phyloP scores from a whole-genome alignment of 2,329 filamentous ascomycete genomes.

The Verticillium alfalfae region DNA sequence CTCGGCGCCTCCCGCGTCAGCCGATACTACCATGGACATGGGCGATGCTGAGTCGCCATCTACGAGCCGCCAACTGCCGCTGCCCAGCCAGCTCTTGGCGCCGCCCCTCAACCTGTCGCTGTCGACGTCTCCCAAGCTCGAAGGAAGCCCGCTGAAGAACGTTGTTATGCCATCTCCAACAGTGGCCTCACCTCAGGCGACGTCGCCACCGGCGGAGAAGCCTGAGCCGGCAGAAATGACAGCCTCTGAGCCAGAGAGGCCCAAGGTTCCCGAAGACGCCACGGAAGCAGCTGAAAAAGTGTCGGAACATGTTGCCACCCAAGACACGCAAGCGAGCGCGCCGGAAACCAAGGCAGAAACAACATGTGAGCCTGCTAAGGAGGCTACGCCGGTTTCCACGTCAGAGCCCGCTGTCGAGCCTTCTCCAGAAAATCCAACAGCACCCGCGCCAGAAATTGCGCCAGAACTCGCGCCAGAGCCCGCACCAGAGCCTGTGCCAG shows the following conservation, averaged over 20 bases:
- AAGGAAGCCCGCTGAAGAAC: constrained; percentile 50
- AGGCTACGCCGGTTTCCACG: background rate
- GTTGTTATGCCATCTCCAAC: constrained; percentile 42
- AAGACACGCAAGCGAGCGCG: background rate
- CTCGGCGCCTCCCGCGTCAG: constrained; percentile 16
- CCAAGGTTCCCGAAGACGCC: background rate
- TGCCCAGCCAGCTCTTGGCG: constrained; percentile 23
- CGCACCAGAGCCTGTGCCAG: background rate
- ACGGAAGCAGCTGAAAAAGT: background rate
- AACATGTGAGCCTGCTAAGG: background rate
- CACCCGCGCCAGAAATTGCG: background rate
- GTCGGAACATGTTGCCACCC: background rate
- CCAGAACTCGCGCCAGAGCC: background rate
- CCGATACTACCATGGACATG: constrained; percentile 15
- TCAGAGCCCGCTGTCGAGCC: background rate
- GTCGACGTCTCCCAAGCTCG: constrained; percentile 26
- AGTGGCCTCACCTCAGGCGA: constrained; percentile 20
- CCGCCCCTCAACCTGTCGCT: constrained; percentile 20
- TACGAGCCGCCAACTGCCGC: constrained; percentile 3
- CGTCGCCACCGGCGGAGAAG: background rate
- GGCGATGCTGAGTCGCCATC: constrained; percentile 9
- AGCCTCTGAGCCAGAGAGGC: background rate
- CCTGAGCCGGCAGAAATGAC: background rate
- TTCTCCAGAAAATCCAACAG: background rate
- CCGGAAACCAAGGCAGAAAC: background rate